Evolutionary conservation across 495 filamentous ascomycete genomes (phyloP).

Genomic region (Penicillium psychrofluorescens): DNA sequence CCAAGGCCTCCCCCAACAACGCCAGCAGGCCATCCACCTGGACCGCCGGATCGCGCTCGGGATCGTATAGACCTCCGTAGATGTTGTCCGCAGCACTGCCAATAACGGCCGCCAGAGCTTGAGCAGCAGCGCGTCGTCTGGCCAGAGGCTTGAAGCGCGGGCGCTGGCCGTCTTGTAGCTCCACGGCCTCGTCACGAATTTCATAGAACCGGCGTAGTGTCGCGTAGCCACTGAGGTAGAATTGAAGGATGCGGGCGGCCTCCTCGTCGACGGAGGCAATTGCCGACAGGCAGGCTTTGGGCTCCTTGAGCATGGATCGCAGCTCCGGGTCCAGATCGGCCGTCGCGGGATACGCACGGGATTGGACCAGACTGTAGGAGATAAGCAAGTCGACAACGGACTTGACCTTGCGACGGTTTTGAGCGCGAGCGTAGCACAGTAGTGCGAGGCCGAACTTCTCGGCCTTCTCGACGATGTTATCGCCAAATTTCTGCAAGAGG

Average conservation of each 20-base stretch:
- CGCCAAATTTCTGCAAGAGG: slow-evolving; percentile 61
- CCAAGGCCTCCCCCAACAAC: slow-evolving; percentile 72
- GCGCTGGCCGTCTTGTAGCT: slow-evolving; percentile 29
- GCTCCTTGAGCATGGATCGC: slow-evolving; percentile 54
- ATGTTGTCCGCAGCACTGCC: slow-evolving; percentile 81
- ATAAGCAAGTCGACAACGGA: slow-evolving; percentile 79
- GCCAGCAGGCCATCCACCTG: slow-evolving; percentile 79
- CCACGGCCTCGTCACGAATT: slow-evolving; percentile 60
- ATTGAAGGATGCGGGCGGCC: slow-evolving; percentile 71
- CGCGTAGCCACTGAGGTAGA: slow-evolving; percentile 83
- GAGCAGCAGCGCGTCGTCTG: slow-evolving; percentile 58
- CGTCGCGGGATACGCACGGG: slow-evolving; percentile 63
- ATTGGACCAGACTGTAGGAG: slow-evolving; percentile 77
- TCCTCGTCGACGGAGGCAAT: slow-evolving; percentile 62
- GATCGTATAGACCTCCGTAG: slow-evolving; percentile 78
- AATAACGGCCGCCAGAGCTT: slow-evolving; percentile 70
- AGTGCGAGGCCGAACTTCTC: slow-evolving; percentile 74
- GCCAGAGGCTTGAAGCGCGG: slow-evolving; percentile 39
- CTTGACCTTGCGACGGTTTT: slow-evolving; percentile 64
- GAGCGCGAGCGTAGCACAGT: slow-evolving; percentile 78
- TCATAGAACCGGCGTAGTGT: slow-evolving; percentile 83
- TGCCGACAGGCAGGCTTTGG: slow-evolving; percentile 55
- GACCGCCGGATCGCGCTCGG: slow-evolving; percentile 66
- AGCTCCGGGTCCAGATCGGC: slow-evolving; percentile 63
- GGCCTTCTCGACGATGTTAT: slow-evolving; percentile 55